phyloP scores from a whole-genome alignment of 2,329 filamentous ascomycete species.

The Alternaria sp. region DNA sequence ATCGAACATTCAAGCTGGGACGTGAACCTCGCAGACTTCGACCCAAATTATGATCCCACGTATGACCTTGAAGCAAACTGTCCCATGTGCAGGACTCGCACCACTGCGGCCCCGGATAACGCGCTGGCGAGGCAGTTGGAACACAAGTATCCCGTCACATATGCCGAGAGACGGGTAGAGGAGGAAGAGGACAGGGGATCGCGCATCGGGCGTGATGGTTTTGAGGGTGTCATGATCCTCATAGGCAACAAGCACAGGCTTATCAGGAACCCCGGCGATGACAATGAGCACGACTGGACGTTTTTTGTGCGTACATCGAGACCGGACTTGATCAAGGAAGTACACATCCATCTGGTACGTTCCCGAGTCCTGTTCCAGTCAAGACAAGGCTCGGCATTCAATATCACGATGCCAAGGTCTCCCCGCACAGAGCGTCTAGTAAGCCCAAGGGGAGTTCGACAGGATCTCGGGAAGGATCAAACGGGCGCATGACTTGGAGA shows the following conservation, averaged over 20 bases:
- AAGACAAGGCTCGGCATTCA: neutral
- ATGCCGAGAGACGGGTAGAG: constrained; percentile 48
- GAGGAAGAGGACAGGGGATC: constrained; percentile 40
- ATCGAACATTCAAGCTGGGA: constrained; percentile 51
- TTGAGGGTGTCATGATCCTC: constrained; percentile 54
- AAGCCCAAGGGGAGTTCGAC: neutral
- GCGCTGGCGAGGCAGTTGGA: constrained; percentile 38
- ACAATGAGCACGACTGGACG: constrained; percentile 56
- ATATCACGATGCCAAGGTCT: neutral
- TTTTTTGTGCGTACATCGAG: constrained; percentile 57
- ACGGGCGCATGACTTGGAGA: neutral
- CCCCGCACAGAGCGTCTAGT: neutral
- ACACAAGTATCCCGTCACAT: constrained; percentile 48
- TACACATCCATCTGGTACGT: constrained; percentile 48
- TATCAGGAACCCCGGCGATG: constrained; percentile 27
- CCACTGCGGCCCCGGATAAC: constrained; percentile 44
- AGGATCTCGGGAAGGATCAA: neutral
- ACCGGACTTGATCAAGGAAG: constrained; percentile 55
- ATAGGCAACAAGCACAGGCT: constrained; percentile 55
- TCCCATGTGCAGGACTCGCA: constrained; percentile 57
- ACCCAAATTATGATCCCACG: constrained; percentile 41
- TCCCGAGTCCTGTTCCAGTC: constrained; percentile 13
- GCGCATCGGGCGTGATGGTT: constrained; percentile 31
- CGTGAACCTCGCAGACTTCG: constrained; percentile 52
- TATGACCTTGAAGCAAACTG: constrained; percentile 53